Conservation (phyloP, 345 rosid genomes). For the Melaleuca quinquenervia region DNA sequence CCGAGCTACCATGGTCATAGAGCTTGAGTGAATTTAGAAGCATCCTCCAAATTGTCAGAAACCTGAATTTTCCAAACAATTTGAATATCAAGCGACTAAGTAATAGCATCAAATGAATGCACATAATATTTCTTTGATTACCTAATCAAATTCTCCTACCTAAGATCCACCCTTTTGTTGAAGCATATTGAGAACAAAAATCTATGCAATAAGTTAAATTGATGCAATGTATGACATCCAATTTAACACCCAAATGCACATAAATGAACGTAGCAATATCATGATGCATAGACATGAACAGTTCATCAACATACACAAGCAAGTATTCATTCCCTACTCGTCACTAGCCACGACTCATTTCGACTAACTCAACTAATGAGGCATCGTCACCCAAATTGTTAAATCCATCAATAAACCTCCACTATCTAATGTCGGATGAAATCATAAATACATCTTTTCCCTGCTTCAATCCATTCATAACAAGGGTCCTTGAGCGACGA, state of each 20-base stretch:
- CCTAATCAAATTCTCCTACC: too few species aligned
- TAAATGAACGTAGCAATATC: not conserved
- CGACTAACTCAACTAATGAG: not conserved
- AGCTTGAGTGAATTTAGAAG: not conserved
- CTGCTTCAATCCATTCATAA: not conserved
- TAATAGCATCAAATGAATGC: not conserved
- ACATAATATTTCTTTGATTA: not conserved
- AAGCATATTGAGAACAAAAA: not conserved
- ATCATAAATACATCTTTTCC: not conserved
- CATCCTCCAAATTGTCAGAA: not conserved
- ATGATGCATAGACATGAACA: not conserved
- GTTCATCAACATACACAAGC: not conserved
- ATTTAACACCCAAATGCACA: not conserved
- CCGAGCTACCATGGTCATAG: not conserved
- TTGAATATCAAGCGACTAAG: not conserved
- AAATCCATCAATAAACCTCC: too few species aligned
- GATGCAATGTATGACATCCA: not conserved
- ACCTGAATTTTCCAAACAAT: not conserved
- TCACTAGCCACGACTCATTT: fast-evolving
- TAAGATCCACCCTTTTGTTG: not conserved
- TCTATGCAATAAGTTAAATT: not conserved
- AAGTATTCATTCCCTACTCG: not conserved
- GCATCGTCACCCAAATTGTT: not conserved
- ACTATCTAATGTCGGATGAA: not conserved
- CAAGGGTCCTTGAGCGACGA: not conserved